phyloP scores from a whole-genome alignment of 208 protist species.

The Trypanosoma grayi region DNA sequence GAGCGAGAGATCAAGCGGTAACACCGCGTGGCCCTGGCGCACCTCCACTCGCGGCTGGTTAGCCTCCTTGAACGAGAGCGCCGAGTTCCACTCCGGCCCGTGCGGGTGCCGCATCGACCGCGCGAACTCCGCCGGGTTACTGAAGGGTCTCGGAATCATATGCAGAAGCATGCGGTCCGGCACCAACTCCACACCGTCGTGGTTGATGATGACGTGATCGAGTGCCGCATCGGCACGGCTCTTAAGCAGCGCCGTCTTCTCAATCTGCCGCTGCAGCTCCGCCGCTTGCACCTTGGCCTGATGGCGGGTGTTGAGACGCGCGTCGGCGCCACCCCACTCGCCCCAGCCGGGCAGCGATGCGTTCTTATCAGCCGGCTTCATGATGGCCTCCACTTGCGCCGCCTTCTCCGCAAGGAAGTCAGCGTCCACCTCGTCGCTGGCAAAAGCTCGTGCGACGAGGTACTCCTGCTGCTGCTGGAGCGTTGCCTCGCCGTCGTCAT shows the following conservation, averaged over 20 bases:
- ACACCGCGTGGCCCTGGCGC: slow-evolving; percentile 67
- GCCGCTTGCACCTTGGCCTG: slow-evolving; percentile 56
- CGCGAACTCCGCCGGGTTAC: slow-evolving; percentile 87
- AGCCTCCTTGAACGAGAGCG: slow-evolving; percentile 77
- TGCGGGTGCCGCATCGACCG: slow-evolving; percentile 88
- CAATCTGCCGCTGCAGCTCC: slow-evolving; percentile 61
- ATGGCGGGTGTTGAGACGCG: slow-evolving; percentile 72
- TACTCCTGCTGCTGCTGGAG: slow-evolving; percentile 76
- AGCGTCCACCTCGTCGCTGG: slow-evolving; percentile 85
- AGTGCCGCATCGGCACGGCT: slow-evolving; percentile 82
- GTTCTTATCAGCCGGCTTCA: slow-evolving; percentile 85
- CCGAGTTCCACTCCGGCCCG: slow-evolving; percentile 88
- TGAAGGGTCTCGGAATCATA: slow-evolving; percentile 92
- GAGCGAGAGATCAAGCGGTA: slow-evolving; percentile 76
- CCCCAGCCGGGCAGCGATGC: slow-evolving; percentile 88
- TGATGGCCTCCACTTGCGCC: slow-evolving; percentile 78
- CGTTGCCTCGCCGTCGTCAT: slow-evolving; percentile 22
- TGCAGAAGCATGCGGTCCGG: slow-evolving; percentile 85
- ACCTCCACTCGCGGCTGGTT: slow-evolving; percentile 84
- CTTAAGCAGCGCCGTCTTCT: slow-evolving; percentile 73
- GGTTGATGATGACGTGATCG: slow-evolving; percentile 94
- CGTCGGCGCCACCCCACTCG: slow-evolving; percentile 90
- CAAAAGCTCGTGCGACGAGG: slow-evolving; percentile 90
- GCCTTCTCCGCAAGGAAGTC: slow-evolving; percentile 91
- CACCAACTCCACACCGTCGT: slow-evolving; percentile 89